These are phyloP conservation scores for Thermomucor indicae-seudaticae DNA, from an alignment of 371 early-diverging fungal species.

Conservation along the genomic window DNA sequence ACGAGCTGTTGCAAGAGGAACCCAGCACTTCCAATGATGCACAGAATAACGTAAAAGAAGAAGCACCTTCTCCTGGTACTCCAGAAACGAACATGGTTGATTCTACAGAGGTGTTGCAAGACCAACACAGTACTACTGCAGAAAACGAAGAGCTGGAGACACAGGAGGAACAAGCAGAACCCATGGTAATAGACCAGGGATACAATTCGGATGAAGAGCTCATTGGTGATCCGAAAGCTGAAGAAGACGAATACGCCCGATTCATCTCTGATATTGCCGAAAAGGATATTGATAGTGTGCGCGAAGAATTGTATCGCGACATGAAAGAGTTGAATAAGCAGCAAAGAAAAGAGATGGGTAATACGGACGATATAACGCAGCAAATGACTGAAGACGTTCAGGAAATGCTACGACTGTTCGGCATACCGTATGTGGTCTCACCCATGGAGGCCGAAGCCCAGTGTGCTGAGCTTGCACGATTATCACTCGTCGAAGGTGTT, in stretches of 20 bases:
- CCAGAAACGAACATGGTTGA: too few species aligned
- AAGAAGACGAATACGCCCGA: conserved; percentile 54
- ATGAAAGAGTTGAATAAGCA: conserved; percentile 52
- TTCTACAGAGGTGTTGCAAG: too few species aligned
- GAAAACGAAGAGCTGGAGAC: too few species aligned
- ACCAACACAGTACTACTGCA: too few species aligned
- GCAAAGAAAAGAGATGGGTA: conserved; percentile 57
- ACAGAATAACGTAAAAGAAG: too few species aligned
- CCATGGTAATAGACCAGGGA: too few species aligned
- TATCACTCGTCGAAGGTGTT: conserved; percentile 91
- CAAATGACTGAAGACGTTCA: conserved; percentile 72
- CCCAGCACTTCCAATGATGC: too few species aligned
- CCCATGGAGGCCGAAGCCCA: conserved; percentile 98
- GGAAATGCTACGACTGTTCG: conserved; percentile 87
- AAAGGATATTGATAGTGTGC: conserved; percentile 38
- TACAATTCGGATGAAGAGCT: conserved; percentile 45
- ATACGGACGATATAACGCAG: conserved; percentile 62
- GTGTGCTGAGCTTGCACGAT: conserved; percentile 79
- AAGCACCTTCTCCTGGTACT: too few species aligned
- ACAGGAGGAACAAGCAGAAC: too few species aligned
- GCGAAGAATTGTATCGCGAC: conserved; percentile 53
- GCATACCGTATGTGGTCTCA: conserved; percentile 92
- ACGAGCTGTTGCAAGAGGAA: too few species aligned
- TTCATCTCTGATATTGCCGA: conserved; percentile 50
- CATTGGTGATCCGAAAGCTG: conserved; percentile 22